Conservation (phyloP, 2,329 filamentous ascomycete species). For the Apiospora phragmitis region DNA sequence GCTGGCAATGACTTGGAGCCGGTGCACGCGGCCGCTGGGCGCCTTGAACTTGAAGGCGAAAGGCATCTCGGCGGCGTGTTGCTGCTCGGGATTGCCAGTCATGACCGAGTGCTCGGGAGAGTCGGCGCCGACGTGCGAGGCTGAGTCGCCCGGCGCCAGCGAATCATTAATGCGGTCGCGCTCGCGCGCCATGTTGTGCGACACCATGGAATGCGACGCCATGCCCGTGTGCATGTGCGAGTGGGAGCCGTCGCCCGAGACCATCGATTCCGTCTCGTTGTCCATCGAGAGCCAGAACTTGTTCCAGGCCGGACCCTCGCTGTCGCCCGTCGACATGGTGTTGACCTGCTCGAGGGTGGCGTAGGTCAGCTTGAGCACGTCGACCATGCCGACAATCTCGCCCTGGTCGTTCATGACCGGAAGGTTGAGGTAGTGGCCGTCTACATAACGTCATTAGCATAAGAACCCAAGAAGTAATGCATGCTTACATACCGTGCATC, state of each 20-base stretch:
- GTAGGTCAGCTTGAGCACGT: constrained; percentile 97
- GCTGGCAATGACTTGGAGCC: constrained; percentile 79
- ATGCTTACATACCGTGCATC: constrained; percentile 80
- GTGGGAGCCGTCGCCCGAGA: constrained; percentile 86
- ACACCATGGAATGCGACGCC: constrained; percentile 75
- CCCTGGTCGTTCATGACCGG: constrained; percentile 97
- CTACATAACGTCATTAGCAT: constrained; percentile 47
- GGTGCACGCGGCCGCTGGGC: constrained; percentile 89
- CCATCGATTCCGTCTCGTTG: constrained; percentile 91
- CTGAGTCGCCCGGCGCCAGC: constrained; percentile 89
- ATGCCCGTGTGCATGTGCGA: constrained; percentile 59
- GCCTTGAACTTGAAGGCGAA: constrained; percentile 99
- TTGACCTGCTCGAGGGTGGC: constrained; percentile 98
- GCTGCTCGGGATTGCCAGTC: constrained; percentile 53
- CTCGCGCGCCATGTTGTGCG: constrained; percentile 65
- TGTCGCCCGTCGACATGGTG: constrained; percentile 85
- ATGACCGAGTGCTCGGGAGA: constrained; percentile 69
- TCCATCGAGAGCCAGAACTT: constrained; percentile 99
- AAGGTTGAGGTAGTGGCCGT: constrained; percentile 96
- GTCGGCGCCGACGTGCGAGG: constrained; percentile 84
- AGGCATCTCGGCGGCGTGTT: constrained; percentile 66
- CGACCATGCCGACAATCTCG: constrained; percentile 99
- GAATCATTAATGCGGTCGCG: constrained; percentile 67
- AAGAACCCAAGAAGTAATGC: background rate
- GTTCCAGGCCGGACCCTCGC: constrained; percentile 97